phyloP scores from a whole-genome alignment of 306 rosid genomes.

The Rosa chinensis region DNA sequence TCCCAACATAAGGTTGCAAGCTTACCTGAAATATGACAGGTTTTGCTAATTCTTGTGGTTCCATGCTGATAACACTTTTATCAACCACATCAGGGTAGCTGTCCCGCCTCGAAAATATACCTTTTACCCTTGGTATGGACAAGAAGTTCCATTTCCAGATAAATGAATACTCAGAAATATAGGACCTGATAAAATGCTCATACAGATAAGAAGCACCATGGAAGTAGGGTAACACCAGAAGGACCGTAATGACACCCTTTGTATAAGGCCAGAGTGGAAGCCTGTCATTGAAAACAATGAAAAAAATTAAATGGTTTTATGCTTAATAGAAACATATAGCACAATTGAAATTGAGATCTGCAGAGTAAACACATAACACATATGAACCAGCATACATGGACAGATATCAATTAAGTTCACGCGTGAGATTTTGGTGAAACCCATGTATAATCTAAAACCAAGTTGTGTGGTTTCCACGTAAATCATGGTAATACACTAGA shows the following conservation, averaged over 20 bases:
- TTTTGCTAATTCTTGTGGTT: constrained; percentile 31
- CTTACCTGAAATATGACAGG: constrained; percentile 33
- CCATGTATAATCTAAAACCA: not conserved
- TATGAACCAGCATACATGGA: not conserved
- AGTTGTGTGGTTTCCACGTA: not conserved
- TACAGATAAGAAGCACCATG: constrained; percentile 47
- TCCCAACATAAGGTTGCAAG: constrained; percentile 10
- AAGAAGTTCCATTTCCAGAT: constrained; percentile 11
- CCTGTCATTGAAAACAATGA: constrained; percentile 39
- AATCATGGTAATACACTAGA: not conserved
- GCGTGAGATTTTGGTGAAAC: not conserved
- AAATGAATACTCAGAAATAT: constrained; percentile 24
- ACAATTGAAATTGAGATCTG: not conserved
- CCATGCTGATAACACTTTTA: constrained; percentile 18
- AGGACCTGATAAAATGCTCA: constrained; percentile 30
- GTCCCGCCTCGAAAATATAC: constrained; percentile 3
- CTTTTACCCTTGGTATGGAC: constrained; percentile 17
- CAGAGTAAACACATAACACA: not conserved
- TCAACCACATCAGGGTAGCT: constrained; percentile 25
- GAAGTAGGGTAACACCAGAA: constrained; percentile 50
- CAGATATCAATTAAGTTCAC: constrained; percentile 5
- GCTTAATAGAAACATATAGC: not conserved
- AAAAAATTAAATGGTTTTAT: not conserved
- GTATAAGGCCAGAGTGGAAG: constrained; percentile 53
- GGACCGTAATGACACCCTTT: constrained; percentile 46